Conservation (phyloP, 495 filamentous ascomycete genomes). For the Podospora didyma region DNA sequence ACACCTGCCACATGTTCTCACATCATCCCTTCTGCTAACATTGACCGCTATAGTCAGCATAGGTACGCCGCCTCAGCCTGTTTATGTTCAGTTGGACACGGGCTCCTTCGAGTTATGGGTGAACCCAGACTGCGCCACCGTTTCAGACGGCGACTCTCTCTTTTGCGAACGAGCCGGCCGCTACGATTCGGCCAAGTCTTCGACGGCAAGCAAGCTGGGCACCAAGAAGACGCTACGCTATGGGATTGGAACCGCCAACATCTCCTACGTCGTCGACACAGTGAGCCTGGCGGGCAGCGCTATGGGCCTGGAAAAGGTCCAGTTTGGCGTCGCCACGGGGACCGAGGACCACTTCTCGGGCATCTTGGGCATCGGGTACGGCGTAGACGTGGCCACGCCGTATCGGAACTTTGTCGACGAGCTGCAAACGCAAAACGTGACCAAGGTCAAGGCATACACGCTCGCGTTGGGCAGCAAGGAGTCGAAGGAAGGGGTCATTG, state of each 20-base stretch:
- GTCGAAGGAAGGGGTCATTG: conserved; percentile 62
- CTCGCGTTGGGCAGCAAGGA: conserved; percentile 46
- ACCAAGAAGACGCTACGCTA: conserved; percentile 37
- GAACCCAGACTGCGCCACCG: conserved; percentile 42
- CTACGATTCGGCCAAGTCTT: conserved; percentile 36
- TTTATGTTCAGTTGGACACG: conserved; percentile 47
- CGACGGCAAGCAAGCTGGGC: conserved; percentile 26
- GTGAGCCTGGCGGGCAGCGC: conserved; percentile 37
- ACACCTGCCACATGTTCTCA: neutral
- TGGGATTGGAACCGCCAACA: conserved; percentile 42
- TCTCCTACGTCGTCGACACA: conserved; percentile 42
- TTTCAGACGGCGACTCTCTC: conserved; percentile 30
- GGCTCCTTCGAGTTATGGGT: conserved; percentile 51
- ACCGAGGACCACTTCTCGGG: conserved; percentile 41
- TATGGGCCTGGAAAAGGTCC: conserved; percentile 31
- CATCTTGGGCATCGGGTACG: conserved; percentile 46
- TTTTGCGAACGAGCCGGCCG: conserved; percentile 41
- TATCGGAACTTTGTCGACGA: conserved; percentile 47
- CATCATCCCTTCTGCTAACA: conserved; percentile 13
- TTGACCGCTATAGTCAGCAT: conserved; percentile 40
- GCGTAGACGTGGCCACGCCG: conserved; percentile 33
- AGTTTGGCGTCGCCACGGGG: conserved; percentile 42
- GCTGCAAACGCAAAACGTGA: conserved; percentile 35
- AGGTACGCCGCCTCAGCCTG: conserved; percentile 42
- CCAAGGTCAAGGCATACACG: conserved; percentile 43